Evolutionary conservation across 192 early-diverging fungal species (phyloP), one percentile per base, ranked within the genome.

Genomic region (Umbelopsis ramanniana): DNA sequence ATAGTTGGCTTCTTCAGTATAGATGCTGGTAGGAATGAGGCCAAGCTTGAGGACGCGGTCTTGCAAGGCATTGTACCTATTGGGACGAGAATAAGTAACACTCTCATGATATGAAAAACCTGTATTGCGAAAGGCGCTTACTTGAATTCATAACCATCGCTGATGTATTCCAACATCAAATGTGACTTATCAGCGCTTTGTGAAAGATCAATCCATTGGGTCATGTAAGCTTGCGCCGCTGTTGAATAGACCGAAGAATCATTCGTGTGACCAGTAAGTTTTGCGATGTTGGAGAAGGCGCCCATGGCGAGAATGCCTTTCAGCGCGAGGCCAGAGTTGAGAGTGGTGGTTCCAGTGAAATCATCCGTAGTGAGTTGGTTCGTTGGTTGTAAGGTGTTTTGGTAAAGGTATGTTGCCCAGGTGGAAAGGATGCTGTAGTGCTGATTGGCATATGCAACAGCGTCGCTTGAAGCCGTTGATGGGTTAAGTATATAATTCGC

Each of bases 311-410:
- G 35, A 48, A 68, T 68, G 10, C 67, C 67, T 21, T 68, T 68
- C 3, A 68, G 10, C 11, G 67, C 67, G 3, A 68, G 46, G 14
- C 46, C 46, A 48, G 67, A 47, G 26, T 46, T 47, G 21, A 47
- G 22, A 14, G 67, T 48, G 10, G 46, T 68, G 6, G 40, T 48
- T 68, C 67, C 67, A 68, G 46, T 47, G 19, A 68, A 68, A 19
- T 48, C 67, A 26, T 68, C 67, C 21, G 67, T 68, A n/a, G 67
- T 68, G n/a, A 68, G 45, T n/a, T 68, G 67, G 21, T 68, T 68
- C 17, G 45, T 48, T 17, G 67, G 67, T 23, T 47, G 46, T 9
- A 68, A 33, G 26, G 24, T 29, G 21, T 68, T 68, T 29, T 46
- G 22, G 14, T 47, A 46, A 8, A 68, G 45, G 26, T 68, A 68